Conservation (phyloP, 768 basidiomycete genomes). For the Lenzites betulinus region DNA sequence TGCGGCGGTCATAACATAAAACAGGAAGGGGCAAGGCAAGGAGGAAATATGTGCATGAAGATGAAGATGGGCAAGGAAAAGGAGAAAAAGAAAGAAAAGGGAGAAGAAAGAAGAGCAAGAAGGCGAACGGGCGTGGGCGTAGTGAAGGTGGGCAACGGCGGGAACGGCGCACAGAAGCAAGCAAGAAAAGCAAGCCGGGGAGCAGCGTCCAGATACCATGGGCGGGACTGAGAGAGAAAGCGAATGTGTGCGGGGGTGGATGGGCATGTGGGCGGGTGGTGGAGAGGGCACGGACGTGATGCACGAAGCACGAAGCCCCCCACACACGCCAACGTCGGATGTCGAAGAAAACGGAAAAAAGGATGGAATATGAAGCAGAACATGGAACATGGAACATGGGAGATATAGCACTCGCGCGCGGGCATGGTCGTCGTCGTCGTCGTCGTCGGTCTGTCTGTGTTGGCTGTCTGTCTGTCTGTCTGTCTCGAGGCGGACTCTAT, state of each 20-base stretch:
- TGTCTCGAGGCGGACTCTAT: conserved; percentile 26
- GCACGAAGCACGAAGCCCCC: no score
- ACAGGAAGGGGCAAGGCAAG: neutral
- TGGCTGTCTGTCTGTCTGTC: neutral
- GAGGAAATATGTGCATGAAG: neutral
- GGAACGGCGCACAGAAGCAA: neutral
- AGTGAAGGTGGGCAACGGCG: neutral
- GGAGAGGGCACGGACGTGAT: no score
- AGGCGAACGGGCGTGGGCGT: no score
- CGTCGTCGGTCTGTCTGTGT: neutral
- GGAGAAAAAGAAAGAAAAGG: no score
- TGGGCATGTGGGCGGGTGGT: no score
- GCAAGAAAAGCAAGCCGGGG: no score
- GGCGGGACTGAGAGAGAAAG: neutral
- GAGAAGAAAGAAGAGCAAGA: no score
- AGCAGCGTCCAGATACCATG: neutral
- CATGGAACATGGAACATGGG: neutral
- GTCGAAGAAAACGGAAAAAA: neutral
- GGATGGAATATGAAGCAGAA: conserved; percentile 26
- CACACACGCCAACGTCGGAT: no score
- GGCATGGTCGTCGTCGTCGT: no score
- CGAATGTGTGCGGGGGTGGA: conserved; percentile 12
- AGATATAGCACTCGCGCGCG: conserved; percentile 32
- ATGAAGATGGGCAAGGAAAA: no score
- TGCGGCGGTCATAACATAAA: no score